phyloP scores from a whole-genome alignment of 2,329 filamentous ascomycete genomes.

The Neopestalotiopsis clavispora region DNA sequence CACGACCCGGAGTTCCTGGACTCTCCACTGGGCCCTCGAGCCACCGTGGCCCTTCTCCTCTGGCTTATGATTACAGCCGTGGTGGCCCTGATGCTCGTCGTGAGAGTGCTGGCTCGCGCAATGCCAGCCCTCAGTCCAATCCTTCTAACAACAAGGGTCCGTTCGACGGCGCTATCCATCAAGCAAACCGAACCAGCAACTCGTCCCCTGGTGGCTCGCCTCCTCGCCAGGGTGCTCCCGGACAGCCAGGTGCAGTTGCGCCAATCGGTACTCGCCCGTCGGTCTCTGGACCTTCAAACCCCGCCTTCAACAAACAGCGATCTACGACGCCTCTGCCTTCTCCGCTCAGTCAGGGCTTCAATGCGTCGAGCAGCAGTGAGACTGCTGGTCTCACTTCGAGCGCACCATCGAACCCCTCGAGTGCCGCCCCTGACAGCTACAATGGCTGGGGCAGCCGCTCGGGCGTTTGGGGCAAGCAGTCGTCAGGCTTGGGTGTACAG shows the following conservation, averaged over 20 bases:
- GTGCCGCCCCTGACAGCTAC: conserved; percentile 48
- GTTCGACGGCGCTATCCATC: conserved; percentile 66
- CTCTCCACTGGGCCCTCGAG: conserved; percentile 66
- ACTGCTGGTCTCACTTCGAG: conserved; percentile 49
- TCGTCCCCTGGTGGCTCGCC: conserved; percentile 85
- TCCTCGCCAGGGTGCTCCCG: conserved; percentile 66
- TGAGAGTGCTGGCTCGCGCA: conserved; percentile 65
- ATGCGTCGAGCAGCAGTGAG: conserved; percentile 53
- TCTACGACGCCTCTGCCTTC: conserved; percentile 91
- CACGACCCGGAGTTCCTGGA: conserved; percentile 70
- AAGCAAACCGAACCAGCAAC: conserved; percentile 78
- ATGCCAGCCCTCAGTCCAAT: conserved; percentile 79
- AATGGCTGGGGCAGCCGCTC: conserved; percentile 81
- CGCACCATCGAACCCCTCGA: conserved; percentile 60
- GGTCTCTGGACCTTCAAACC: conserved; percentile 59
- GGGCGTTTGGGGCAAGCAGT: conserved; percentile 85
- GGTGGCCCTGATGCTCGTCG: conserved; percentile 47
- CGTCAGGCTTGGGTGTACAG: conserved; percentile 80
- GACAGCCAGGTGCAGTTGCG: conserved; percentile 71
- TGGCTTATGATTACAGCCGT: conserved; percentile 71
- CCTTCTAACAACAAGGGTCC: conserved; percentile 61
- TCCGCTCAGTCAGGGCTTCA: conserved; percentile 79
- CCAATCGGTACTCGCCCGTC: conserved; percentile 91
- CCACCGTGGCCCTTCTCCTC: conserved; percentile 77
- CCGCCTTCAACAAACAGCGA: conserved; percentile 70